Base-by-base conservation (phyloP, 352 stramenopile species). In the Phytophthora capsici region DNA sequence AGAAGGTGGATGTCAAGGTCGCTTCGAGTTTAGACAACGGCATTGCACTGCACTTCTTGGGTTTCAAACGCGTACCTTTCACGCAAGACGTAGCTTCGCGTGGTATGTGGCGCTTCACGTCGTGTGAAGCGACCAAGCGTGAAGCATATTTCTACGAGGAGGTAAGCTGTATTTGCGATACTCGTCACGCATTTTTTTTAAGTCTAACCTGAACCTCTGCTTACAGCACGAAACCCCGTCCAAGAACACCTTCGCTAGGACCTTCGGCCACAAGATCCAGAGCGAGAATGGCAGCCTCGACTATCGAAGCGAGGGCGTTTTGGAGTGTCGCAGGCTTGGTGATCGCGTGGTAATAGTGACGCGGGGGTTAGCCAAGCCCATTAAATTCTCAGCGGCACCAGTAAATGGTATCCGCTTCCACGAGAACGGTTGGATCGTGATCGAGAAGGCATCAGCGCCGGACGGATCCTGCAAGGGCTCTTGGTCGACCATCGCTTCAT, bases 271-370 rank as follows among this genome's bases (percentile, higher is more conserved):
- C 23, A 77, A 84, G 44, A 58, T 81, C 38, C 55, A 84, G 25
- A 75, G 61, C 19, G 70, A 74, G 1, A 22, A 57, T 38, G 66
- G 49, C 17, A 73, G 49, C 14, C 62, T 72, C 20, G 66, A 78
- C 53, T 84, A 84, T 26, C 68, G 70, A 20, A 66, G 68, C 20
- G 80, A 84, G 40, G 63, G 75, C 22, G 61, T 84, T 0, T 26
- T 73, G 5, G 59, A 73, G n/a, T 70, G 69, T 53, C 71, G 73
- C 32, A 67, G 61, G 8, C 66, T 76, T n/a, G 47, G 44, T 5
- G 64, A 84, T 0, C 77, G 78, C 20, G 60, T 84, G n/a, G 55
- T 89, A 23, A 71, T 89, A 38, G 17, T 86, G 5, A 86, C 75
- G 63, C 57, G 66, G 6, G 72, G 71, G 2, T 22, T 77, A 9